Evolutionary conservation across 441 rosid species (phyloP).

Genomic region (Erysimum cheiri): DNA sequence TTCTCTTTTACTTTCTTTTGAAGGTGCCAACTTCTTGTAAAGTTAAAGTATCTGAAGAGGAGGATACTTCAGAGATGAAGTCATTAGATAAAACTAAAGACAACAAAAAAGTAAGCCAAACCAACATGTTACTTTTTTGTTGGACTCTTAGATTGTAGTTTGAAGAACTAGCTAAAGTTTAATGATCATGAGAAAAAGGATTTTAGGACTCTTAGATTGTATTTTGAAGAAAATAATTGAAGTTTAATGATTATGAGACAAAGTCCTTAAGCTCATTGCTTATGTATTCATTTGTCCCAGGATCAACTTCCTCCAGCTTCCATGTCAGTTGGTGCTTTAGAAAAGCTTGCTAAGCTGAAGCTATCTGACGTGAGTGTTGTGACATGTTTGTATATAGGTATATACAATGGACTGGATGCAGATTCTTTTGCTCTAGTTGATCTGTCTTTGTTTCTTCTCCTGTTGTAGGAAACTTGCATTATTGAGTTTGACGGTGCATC

Average conservation of each 20-base stretch:
- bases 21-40: constrained; percentile 63
- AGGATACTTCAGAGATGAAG: constrained; percentile 48
- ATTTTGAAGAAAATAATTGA: background rate
- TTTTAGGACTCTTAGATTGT: background rate
- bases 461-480: constrained; percentile 65
- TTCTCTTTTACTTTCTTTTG: constrained; percentile 11
- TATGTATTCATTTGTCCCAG: constrained; percentile 47
- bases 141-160: background rate
- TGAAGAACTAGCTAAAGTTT: background rate
- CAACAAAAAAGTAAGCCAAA: constrained; percentile 44
- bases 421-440: background rate
- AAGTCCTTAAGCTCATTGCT: constrained; percentile 21
- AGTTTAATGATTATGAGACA: too few species aligned
- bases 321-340: constrained; percentile 40
- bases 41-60: constrained; percentile 39
- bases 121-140: too few species aligned
- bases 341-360: constrained; percentile 56
- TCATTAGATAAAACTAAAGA: constrained; percentile 47
- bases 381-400: constrained; percentile 36
- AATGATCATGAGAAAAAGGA: constrained; percentile 6
- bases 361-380: constrained; percentile 45
- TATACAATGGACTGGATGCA: background rate
- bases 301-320: constrained; percentile 47
- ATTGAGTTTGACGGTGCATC: constrained; percentile 95
- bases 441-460: constrained; percentile 11